Evolutionary conservation across 352 stramenopile species (phyloP), one percentile per base, ranked within the genome.

Genomic region (Blastocystis sp.): DNA sequence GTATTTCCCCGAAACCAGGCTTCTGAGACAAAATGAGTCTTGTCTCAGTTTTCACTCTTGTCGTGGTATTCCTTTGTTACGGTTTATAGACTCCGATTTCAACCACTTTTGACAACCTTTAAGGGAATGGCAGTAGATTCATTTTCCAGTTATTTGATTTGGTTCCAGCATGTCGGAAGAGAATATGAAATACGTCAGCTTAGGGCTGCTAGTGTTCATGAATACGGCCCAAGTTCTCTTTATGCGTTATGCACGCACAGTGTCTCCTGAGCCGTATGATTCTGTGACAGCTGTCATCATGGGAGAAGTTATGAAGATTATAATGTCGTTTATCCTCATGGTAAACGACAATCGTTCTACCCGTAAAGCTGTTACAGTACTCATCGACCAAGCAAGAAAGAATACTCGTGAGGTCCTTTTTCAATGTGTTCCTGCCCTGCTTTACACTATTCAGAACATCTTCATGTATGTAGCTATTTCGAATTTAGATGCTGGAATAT

Each of bases 371-470:
- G 62, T 39, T 29, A 61, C 18, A 15, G 91, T 75, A n/a, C 56
- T 92, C 9, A 54, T 80, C 37, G 54, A 13, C 34, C 87, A 93
- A 62, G 50, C 91, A 8, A 77, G 93, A 29, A 15, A 92, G n/a
- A 92, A 91, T 84, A 93, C 92, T 13, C 66, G 92, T 9, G 94
- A 97, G 61, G 92, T 93, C 43, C 43, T 96, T n/a, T 94, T 95
- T 68, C 94, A 96, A 45, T 75, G 92, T 11, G 92, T 97, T 29
- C 94, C 94, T 4, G 93, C 94, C 6, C 79, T 94, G 20, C 89
- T 97, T 8, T 97, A 97, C 87, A 91, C 94, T 1, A 62, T 97
- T n/a, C 94, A 96, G 89, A 97, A 97, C 87, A 94, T 94, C 43
- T 69, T 97, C 2, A 90, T 95, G 15, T 96, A 96, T 87, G 87